phyloP scores from a whole-genome alignment of 1,139 yeast genomes.

The Saccharomyces hybrid region DNA sequence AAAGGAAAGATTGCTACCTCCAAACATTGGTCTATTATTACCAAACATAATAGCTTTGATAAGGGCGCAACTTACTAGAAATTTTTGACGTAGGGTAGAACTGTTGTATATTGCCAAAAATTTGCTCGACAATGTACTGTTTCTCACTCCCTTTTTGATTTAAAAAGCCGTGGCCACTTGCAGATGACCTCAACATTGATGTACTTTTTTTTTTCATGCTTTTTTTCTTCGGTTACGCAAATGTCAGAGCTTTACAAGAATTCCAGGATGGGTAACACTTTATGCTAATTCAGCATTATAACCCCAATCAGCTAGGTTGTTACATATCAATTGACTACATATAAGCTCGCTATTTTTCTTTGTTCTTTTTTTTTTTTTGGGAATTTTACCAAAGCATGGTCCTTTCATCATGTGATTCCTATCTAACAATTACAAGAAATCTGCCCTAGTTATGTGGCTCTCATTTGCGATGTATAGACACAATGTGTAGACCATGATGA shows the following conservation, averaged over 20 bases:
- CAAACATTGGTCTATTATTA: conserved; percentile 9
- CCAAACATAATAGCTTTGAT: conserved; percentile 5
- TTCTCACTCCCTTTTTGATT: neutral
- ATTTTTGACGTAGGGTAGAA: neutral
- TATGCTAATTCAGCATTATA: neutral
- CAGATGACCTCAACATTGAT: neutral
- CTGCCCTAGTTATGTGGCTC: neutral
- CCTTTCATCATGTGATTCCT: neutral
- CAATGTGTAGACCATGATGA: neutral
- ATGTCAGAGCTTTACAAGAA: neutral
- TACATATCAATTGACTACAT: neutral
- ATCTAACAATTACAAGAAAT: neutral
- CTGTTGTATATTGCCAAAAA: neutral
- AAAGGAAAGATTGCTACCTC: conserved; percentile 8
- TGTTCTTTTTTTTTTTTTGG: neutral
- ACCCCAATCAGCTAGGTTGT: neutral
- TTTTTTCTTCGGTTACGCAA: neutral
- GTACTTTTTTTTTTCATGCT: neutral
- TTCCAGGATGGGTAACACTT: neutral
- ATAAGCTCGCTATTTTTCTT: neutral
- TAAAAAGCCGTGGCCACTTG: neutral
- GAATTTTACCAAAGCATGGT: neutral
- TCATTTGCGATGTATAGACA: neutral
- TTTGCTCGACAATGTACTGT: neutral
- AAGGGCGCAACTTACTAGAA: neutral